phyloP scores from a whole-genome alignment of 148 eudicot species.

The Arctostaphylos glauca region DNA sequence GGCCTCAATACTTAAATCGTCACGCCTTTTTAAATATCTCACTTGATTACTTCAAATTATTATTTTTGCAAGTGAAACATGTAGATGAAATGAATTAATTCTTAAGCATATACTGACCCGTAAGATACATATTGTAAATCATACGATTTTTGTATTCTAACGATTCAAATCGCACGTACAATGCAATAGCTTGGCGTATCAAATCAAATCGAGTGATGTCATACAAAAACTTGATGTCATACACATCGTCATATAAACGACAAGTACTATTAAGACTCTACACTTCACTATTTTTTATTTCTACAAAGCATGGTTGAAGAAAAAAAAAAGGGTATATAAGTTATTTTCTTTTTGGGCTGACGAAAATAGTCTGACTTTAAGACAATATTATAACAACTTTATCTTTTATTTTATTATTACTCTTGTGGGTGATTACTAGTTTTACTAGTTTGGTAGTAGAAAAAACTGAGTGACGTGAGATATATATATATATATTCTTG shows the following conservation, averaged over 20 bases:
- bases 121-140: background rate
- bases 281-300: background rate
- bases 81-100: background rate
- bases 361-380: slow-evolving; percentile 12
- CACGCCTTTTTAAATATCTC: background rate
- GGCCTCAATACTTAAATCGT: background rate
- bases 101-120: background rate
- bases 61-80: background rate
- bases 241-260: too few relatives aligned
- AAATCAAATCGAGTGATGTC: too few relatives aligned
- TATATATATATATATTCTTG: too few relatives aligned
- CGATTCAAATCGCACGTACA: too few relatives aligned
- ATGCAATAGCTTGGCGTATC: background rate
- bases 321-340: background rate
- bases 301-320: background rate
- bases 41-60: too few relatives aligned
- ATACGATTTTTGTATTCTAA: background rate
- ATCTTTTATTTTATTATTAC: background rate
- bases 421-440: background rate
- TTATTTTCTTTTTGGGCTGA: slow-evolving; percentile 1
- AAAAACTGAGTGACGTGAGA: slow-evolving; percentile 11
- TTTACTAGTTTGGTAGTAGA: background rate
- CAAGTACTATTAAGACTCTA: too few relatives aligned
- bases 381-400: background rate
- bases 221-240: too few relatives aligned